A percentile compares a stretch with the other conserved stretches of the same genome.
phyloP scores from a whole-genome alignment of 2,329 filamentous ascomycete species.

The Rutstroemia sp. region DNA sequence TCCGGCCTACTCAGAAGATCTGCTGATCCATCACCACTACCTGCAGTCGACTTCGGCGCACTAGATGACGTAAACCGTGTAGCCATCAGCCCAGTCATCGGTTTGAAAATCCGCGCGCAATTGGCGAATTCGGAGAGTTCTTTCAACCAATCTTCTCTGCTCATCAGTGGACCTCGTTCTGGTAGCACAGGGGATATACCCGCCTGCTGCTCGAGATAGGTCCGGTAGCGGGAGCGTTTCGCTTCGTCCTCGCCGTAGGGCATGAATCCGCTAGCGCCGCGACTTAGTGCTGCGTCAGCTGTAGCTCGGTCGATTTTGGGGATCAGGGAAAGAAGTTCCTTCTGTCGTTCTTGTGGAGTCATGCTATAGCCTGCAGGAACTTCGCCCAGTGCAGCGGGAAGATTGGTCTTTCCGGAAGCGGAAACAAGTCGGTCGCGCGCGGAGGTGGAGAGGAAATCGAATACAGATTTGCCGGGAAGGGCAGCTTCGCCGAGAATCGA shows the following conservation, averaged over 20 bases:
- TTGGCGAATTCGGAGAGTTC: conserved; percentile 71
- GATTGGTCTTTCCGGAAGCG: conserved; percentile 65
- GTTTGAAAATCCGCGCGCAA: conserved; percentile 76
- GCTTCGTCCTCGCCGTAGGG: conserved; percentile 77
- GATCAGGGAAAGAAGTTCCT: conserved; percentile 49
- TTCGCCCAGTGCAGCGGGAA: conserved; percentile 74
- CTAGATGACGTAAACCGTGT: conserved; percentile 78
- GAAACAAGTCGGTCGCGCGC: conserved; percentile 69
- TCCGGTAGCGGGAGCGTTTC: conserved; percentile 74
- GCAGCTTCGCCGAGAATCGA: conserved; percentile 72
- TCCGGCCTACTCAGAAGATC: conserved; percentile 40
- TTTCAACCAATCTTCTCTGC: conserved; percentile 66
- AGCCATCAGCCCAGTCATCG: conserved; percentile 87
- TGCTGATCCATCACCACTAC: conserved; percentile 25
- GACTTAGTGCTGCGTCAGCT: conserved; percentile 59
- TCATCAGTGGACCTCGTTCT: conserved; percentile 35
- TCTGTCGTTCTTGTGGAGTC: conserved; percentile 54
- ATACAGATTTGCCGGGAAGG: conserved; percentile 87
- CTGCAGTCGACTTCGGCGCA: conserved; percentile 33
- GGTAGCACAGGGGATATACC: conserved; percentile 54
- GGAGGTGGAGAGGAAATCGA: conserved; percentile 79
- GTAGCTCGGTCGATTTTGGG: conserved; percentile 59
- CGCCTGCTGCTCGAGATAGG: conserved; percentile 72
- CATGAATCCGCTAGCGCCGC: conserved; percentile 60
- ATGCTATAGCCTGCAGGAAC: conserved; percentile 57